Evolutionary conservation across 192 early-diverging fungal genomes (phyloP).

Genomic region (Coemansia sp.): DNA sequence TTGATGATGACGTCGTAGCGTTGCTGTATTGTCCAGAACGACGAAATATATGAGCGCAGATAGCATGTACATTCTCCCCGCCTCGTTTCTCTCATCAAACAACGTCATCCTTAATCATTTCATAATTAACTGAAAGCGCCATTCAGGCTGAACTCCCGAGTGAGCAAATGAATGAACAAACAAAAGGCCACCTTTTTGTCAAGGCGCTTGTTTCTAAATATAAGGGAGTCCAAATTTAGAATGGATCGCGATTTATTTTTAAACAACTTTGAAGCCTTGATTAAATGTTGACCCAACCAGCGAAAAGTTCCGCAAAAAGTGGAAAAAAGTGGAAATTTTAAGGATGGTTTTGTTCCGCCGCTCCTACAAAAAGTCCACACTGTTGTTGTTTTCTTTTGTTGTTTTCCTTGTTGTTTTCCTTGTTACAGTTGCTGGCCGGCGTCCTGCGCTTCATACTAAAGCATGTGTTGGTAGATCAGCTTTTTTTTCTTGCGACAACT

Average conservation of each 20-base stretch:
- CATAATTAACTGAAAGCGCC: no score
- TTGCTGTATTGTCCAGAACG: no score
- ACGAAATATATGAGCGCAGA: no score
- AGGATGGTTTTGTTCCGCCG: background rate
- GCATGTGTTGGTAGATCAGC: background rate
- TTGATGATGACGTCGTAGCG: no score
- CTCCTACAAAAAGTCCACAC: background rate
- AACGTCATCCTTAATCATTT: no score
- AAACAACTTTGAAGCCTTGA: background rate
- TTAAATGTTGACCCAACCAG: background rate
- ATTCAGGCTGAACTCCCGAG: no score
- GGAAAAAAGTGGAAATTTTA: slow-evolving; percentile 2
- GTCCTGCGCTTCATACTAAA: slow-evolving; percentile 1
- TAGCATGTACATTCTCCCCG: no score
- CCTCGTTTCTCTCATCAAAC: no score
- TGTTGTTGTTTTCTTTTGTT: background rate
- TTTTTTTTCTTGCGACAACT: background rate
- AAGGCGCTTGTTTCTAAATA: background rate
- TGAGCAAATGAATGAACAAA: no score
- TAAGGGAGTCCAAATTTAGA: background rate
- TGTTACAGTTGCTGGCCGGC: background rate
- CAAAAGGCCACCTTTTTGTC: no score
- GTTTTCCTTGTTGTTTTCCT: background rate
- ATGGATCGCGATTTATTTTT: background rate
- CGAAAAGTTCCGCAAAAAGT: background rate